These are phyloP conservation scores for Sapria himalayana DNA, from an alignment of 345 rosid genomes.

Conservation along the genomic window DNA sequence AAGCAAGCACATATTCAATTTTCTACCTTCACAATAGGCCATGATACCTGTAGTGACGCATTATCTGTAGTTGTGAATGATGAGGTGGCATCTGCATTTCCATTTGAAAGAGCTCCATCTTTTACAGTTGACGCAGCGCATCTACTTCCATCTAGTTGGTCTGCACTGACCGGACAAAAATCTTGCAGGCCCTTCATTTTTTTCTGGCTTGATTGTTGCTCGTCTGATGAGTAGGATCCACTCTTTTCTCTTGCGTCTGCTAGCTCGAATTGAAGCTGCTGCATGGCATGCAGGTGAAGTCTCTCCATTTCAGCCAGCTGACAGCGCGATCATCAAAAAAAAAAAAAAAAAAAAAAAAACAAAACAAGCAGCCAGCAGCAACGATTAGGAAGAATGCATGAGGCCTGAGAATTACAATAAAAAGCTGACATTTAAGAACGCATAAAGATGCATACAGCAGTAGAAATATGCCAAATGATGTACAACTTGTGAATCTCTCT, in stretches of 20 bases:
- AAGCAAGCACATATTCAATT: too few species aligned
- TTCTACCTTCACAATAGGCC: too few species aligned
- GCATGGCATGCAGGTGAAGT: constrained; percentile 55
- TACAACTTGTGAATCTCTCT: too few species aligned
- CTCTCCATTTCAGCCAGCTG: constrained; percentile 91
- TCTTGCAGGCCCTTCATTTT: constrained; percentile 31
- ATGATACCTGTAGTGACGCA: constrained; percentile 30
- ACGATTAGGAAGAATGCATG: too few species aligned
- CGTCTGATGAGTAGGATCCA: constrained; percentile 38
- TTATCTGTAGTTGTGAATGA: constrained; percentile 29
- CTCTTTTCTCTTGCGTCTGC: constrained; percentile 54
- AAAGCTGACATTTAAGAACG: too few species aligned
- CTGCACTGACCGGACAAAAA: constrained; percentile 30
- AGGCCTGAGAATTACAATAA: too few species aligned
- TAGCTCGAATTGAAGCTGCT: constrained; percentile 74
- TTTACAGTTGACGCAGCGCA: constrained; percentile 14
- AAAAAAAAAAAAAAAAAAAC: not conserved
- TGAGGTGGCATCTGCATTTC: constrained; percentile 23
- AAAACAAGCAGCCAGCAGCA: too few species aligned
- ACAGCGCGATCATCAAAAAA: constrained; percentile 5
- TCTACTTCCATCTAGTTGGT: constrained; percentile 33
- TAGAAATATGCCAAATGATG: too few species aligned
- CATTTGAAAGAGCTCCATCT: constrained; percentile 22
- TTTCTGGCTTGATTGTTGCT: constrained; percentile 24
- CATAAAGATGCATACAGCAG: too few species aligned